Evolutionary conservation across 805 yeast genomes (phyloP), one percentile per base, ranked within the genome.

Genomic region (Candida hungchunana): DNA sequence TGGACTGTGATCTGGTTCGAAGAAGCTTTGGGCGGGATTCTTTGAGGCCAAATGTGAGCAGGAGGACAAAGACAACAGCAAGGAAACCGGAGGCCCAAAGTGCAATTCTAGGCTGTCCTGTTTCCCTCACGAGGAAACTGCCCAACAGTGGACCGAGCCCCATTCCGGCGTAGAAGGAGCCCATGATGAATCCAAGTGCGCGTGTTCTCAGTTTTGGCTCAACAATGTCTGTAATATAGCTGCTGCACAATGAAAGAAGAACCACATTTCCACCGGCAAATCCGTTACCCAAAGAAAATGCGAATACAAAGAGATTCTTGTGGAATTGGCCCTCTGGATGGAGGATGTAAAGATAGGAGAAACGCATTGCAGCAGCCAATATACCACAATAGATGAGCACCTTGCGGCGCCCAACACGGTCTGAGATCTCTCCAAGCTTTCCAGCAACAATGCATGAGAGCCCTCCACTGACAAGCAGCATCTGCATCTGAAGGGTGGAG

Each of bases 211-310:
- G 66, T 22, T 64, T 67, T 1, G 84, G 71, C 15, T 77, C 80
- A 6, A 78, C 79, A 26, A 85, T 76, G 60, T 87, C 96, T 4
- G 86, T 66, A 13, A 83, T 68, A 52, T 85, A 87, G 41, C 89
- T 75, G 51, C 79, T 79, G 10, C 76, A 62, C 20, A 82, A 60
- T 8, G 81, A 74, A 33, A 82, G 50, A 22, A 79, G 48, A 6
- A 79, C 67, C 40, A 75, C 58, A 7, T 71, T 32, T 0, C 87
- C 82, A 17, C 96, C 96, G n/a, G 79, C 73, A 4, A 71, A 34
- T 9, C 27, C 27, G 18, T 77, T 67, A 20, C 67, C 69, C 2
- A 80, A 23, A 1, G 71, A 39, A 11, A 68, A 68, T 3, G 73
- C 60, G 0, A 67, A 22, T 1, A 82, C 56, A 42, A 77, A 64